These are phyloP conservation scores for Phlebiopsis gigantea DNA, from an alignment of 768 basidiomycete genomes.

Conservation along the genomic window DNA sequence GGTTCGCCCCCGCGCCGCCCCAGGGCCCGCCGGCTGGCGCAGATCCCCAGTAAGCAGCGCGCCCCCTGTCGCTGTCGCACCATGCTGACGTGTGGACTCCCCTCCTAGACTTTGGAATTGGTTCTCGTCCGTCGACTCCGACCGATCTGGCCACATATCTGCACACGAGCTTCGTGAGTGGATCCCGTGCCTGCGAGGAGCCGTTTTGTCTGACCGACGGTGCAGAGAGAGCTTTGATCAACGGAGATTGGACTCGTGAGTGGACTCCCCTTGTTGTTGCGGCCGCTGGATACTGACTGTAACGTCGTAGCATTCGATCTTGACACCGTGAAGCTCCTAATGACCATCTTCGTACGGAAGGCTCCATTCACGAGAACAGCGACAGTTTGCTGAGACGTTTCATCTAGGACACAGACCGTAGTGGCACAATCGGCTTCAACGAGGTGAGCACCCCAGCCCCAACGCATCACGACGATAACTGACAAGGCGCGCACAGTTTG, in stretches of 20 bases:
- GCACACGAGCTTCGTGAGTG: slow-evolving; percentile 63
- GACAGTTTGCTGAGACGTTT: neutral
- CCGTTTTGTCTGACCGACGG: neutral
- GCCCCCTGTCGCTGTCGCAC: neutral
- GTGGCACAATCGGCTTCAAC: slow-evolving; percentile 75
- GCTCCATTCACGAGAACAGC: neutral
- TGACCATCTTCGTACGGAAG: slow-evolving; percentile 68
- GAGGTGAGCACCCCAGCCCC: slow-evolving; percentile 41
- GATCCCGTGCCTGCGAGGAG: neutral
- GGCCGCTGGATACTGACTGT: neutral
- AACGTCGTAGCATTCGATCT: slow-evolving; percentile 62
- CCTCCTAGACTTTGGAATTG: slow-evolving; percentile 59
- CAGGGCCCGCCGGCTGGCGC: slow-evolving; percentile 56
- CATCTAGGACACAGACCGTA: slow-evolving; percentile 62
- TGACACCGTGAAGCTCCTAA: slow-evolving; percentile 81
- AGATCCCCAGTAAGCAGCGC: slow-evolving; percentile 57
- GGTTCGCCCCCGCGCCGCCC: slow-evolving; percentile 24
- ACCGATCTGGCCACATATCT: slow-evolving; percentile 64
- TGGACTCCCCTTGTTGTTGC: slow-evolving; percentile 10
- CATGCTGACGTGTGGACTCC: neutral
- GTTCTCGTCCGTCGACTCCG: slow-evolving; percentile 65
- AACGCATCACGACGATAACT: neutral
- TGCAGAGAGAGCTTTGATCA: slow-evolving; percentile 42
- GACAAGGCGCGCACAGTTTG: slow-evolving; percentile 37
- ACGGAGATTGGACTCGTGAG: slow-evolving; percentile 78